Evolutionary conservation across 192 early-diverging fungal species (phyloP).

Genomic region (Umbelopsis sp.): DNA sequence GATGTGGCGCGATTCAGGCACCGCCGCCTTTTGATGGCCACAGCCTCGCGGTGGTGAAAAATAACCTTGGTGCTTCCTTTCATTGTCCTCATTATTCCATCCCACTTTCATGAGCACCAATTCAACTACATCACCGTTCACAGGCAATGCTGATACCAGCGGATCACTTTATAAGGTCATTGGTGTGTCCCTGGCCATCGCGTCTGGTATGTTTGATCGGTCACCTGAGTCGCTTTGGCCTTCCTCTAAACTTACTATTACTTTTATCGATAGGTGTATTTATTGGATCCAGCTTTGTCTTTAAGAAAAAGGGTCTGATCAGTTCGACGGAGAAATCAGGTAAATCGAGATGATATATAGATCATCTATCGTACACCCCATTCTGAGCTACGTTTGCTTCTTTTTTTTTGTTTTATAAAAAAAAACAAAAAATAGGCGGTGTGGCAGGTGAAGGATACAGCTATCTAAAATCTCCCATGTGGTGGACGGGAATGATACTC

Average conservation of each 20-base stretch:
- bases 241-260: not conserved
- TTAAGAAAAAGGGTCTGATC: slow-evolving; percentile 94
- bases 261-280: slow-evolving; percentile 64
- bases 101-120: slow-evolving; percentile 22
- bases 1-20: slow-evolving; percentile 16
- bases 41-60: not conserved
- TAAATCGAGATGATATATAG: not conserved
- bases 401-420: too few relatives aligned
- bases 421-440: too few relatives aligned
- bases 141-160: slow-evolving; percentile 7
- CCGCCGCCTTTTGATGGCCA: not conserved
- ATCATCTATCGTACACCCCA: not conserved
- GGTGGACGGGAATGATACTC: slow-evolving; percentile 63
- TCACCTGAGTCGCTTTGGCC: not conserved
- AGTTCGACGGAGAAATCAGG: slow-evolving; percentile 66
- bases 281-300: slow-evolving; percentile 92
- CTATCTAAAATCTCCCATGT: slow-evolving; percentile 52
- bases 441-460: slow-evolving; percentile 55
- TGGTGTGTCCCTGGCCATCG: slow-evolving; percentile 82
- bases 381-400: not conserved
- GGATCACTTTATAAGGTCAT: slow-evolving; percentile 60
- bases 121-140: not conserved
- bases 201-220: slow-evolving; percentile 43
- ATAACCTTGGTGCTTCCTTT: not conserved
- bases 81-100: not conserved